Percentiles rank a stretch among this genome's conserved stretches.
Conservation (phyloP, 345 rosid genomes). For the Melaleuca alternifolia region DNA sequence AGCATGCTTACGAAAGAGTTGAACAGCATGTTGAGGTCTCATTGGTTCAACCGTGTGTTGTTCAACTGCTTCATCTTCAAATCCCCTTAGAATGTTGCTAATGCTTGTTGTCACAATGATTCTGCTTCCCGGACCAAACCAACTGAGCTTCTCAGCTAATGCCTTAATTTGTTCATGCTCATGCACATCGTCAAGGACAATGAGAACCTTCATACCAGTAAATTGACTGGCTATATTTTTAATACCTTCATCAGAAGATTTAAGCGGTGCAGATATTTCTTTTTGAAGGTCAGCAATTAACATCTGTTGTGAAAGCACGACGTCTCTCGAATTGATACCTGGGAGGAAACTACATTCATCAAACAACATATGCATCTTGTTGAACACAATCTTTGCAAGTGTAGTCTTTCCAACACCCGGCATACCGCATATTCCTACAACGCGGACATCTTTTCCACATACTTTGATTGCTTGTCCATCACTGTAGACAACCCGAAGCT, state of each 20-base stretch:
- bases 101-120: not conserved
- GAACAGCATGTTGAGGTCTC: not conserved
- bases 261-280: too few species aligned
- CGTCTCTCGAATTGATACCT: not conserved
- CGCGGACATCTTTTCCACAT: not conserved
- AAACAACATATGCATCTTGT: not conserved
- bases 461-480: not conserved
- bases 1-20: not conserved
- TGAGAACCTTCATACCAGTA: not conserved
- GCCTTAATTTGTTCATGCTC: not conserved
- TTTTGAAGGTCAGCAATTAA: not conserved
- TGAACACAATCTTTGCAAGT: slow-evolving; percentile 1
- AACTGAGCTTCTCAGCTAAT: not conserved
- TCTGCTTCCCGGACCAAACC: not conserved
- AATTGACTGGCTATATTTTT: not conserved
- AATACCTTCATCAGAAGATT: too few species aligned
- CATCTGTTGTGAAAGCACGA: fast-evolving
- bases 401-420: slow-evolving; percentile 14
- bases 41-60: not conserved
- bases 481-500: not conserved
- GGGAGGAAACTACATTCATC: not conserved
- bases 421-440: slow-evolving; percentile 10
- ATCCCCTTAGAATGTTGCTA: fast-evolving
- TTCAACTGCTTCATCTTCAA: fast-evolving
- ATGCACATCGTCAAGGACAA: not conserved